Evolutionary conservation across 345 rosid genomes (phyloP).

Genomic region (Moricandia moricandioides): DNA sequence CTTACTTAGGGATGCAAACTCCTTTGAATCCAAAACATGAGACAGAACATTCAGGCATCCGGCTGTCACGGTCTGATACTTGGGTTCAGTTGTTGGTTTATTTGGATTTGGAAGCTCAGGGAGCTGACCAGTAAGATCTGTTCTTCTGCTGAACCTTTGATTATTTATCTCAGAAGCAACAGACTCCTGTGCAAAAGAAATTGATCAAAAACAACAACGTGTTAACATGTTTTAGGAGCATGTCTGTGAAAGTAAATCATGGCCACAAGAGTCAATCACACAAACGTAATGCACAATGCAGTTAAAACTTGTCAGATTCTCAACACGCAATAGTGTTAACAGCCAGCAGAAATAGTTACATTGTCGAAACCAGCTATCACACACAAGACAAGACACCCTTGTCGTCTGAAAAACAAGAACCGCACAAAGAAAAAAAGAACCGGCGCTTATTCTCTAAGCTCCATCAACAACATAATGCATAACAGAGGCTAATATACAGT

Average conservation of each 20-base stretch:
- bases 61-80: constrained; percentile 43
- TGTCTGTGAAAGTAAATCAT: neutral
- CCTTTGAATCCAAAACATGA: constrained; percentile 61
- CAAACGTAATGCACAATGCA: neutral
- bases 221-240: constrained; percentile 10
- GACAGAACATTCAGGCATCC: constrained; percentile 64
- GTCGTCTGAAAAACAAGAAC: constrained; percentile 5
- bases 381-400: constrained; percentile 10
- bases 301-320: constrained; percentile 3
- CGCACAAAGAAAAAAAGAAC: neutral
- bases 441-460: neutral
- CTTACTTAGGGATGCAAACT: constrained; percentile 69
- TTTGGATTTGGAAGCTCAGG: constrained; percentile 37
- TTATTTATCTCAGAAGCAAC: constrained; percentile 31
- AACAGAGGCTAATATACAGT: neutral
- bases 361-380: constrained; percentile 6
- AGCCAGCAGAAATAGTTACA: no score
- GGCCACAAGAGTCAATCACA: neutral
- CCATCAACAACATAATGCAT: neutral
- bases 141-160: constrained; percentile 40
- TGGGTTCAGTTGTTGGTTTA: constrained; percentile 40
- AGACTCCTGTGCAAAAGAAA: constrained; percentile 49
- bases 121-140: constrained; percentile 34
- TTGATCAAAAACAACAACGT: neutral
- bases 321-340: neutral